Conservation (phyloP, 2,329 filamentous ascomycete species). For the Pseudogymnoascus sp. region DNA sequence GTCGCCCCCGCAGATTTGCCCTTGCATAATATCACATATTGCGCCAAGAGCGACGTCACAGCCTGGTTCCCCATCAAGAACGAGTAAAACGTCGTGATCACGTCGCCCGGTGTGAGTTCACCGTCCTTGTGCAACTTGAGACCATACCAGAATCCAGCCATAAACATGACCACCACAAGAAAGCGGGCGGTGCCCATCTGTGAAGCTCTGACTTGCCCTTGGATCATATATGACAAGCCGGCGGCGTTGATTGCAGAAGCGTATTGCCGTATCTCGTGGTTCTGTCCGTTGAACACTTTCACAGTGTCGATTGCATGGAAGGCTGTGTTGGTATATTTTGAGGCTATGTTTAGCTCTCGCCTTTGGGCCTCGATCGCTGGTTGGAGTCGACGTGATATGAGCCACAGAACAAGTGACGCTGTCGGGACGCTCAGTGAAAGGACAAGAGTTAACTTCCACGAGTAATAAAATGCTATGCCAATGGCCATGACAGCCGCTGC, state of each 20-base stretch:
- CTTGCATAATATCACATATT: constrained; percentile 71
- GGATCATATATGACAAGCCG: constrained; percentile 56
- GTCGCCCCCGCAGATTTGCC: constrained; percentile 67
- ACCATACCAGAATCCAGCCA: constrained; percentile 87
- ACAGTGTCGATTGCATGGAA: constrained; percentile 74
- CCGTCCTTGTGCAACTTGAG: constrained; percentile 56
- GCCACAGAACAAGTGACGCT: constrained; percentile 51
- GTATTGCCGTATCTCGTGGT: constrained; percentile 64
- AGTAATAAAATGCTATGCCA: constrained; percentile 66
- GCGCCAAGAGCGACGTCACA: constrained; percentile 66
- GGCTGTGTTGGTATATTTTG: constrained; percentile 64
- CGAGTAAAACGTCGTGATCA: constrained; percentile 81
- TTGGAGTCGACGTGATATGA: constrained; percentile 56
- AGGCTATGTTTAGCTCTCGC: constrained; percentile 58
- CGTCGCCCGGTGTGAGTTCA: constrained; percentile 51
- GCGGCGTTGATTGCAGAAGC: constrained; percentile 48
- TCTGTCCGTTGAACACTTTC: constrained; percentile 75
- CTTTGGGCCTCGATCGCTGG: constrained; percentile 65
- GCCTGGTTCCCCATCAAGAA: constrained; percentile 70
- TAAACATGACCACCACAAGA: constrained; percentile 71
- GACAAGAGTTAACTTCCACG: constrained; percentile 78
- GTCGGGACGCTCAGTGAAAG: constrained; percentile 68
- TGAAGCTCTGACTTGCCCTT: constrained; percentile 61
- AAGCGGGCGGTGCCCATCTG: constrained; percentile 71
- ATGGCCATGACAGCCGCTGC: constrained; percentile 62